Evolutionary conservation across 164 flowering plant genomes (phyloP), one percentile per base, ranked within the genome.

Genomic region (Sextonia rubra): DNA sequence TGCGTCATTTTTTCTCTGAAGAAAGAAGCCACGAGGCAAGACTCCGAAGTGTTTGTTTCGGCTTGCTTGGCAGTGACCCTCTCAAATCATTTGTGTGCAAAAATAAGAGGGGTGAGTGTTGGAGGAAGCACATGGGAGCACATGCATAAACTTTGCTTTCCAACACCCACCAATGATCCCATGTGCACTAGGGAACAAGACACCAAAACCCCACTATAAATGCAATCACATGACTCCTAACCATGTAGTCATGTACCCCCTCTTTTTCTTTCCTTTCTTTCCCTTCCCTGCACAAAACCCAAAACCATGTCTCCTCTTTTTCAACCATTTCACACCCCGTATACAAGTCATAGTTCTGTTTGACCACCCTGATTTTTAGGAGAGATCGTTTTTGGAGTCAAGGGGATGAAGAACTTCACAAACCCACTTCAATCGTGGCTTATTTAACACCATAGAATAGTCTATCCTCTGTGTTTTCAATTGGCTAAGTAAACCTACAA

Each of bases 51-150:
- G 6, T 37, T 37, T 37, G 44, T 37, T 8, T 37, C 9, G 44
- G 44, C 44, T 8, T 52, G 20, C 58, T 14, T 52, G 58, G 58
- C 17, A 18, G 58, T 52, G 58, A 52, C 18, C 20, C 18, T 52
- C n/a, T 18, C 17, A 14, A 52, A 52, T 52, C 17, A 70, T 75
- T 37, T 26, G 70, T 56, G 63, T 9, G 26, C 25, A 52, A 56
- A 52, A 64, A 75, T 52, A 60, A 5, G 25, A 55, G 47, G 52
- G 17, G 15, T 22, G 66, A 60, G 64, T 55, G 29, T 67, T 65
- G 52, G 73, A 64, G 71, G 22, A 25, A 26, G 75, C 84, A 82
- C 84, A 82, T 82, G 84, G 82, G 58, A 26, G 78, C 84, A 82
- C 84, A 82, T 82, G 84, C 75, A 52, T 25, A 47, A 6, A 26